Base-by-base conservation (phyloP, 805 yeast genomes). In the Cyberlindnera mycetangii region DNA sequence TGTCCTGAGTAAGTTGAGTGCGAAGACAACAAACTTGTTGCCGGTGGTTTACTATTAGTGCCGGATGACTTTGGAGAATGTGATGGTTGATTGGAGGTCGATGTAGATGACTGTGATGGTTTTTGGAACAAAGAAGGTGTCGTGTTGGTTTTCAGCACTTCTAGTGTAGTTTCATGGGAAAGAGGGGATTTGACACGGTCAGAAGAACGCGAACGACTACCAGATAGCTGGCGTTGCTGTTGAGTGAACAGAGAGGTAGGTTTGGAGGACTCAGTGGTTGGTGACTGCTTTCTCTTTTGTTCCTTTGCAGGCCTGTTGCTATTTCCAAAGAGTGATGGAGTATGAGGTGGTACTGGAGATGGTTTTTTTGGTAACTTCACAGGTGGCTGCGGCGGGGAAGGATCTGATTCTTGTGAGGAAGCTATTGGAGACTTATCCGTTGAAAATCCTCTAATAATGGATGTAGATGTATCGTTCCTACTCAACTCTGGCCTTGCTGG, bases 391-490 rank as follows among this genome's bases (percentile, higher is more conserved):
- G 31, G 28, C 5, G 18, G 40, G n/a, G 16, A 19, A 14, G 35
- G 16, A 7, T 34, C 15, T n/a, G 38, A 22, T 17, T 20, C 22
- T 25, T 16, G 32, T n/a, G 31, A 16, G 12, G 31, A 16, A 7
- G 28, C 8, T 3, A 27, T 24, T 10, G 49, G 39, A 27, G 42
- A 31, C 11, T 42, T 37, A 27, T 52, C 49, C 5, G 62, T 55
- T 7, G 57, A 56, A 42, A 60, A 60, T 1, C 64, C 64, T 41
- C 63, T 50, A 7, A 60, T 46, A 8, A 60, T 50, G 0, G 63
- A 59, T 3, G 63, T 60, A 4, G 57, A 56, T 3, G 62, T 58
- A 8, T 58, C 62, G 0, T 53, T 32, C 39, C 63, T 54, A 16
- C 37, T 41, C 33, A 57, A 45, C 2, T 36, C 7, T n/a, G 60